These are phyloP conservation scores for Lentinus tigrinus DNA, from an alignment of 768 basidiomycete species.

Conservation along the genomic window DNA sequence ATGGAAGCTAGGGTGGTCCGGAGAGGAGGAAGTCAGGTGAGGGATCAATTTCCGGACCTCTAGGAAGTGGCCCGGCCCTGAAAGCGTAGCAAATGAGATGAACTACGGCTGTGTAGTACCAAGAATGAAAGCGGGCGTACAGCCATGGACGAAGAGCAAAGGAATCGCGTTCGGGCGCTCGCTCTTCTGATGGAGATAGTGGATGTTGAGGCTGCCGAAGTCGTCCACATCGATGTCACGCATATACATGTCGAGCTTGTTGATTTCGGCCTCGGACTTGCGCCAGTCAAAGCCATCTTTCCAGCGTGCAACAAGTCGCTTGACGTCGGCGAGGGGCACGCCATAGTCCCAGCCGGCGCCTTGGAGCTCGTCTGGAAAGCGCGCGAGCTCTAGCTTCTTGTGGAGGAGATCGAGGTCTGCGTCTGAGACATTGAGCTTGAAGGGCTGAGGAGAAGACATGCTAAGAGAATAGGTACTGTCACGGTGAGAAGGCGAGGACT, in stretches of 20 bases:
- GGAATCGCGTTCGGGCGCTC: slow-evolving; percentile 7
- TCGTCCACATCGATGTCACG: slow-evolving; percentile 47
- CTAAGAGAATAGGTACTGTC: no score
- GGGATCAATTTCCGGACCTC: slow-evolving; percentile 60
- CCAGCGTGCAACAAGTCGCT: slow-evolving; percentile 51
- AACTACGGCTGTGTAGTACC: no score
- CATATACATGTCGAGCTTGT: slow-evolving; percentile 58
- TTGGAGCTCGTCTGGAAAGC: slow-evolving; percentile 29
- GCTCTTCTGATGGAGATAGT: slow-evolving; percentile 54
- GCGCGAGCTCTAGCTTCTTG: slow-evolving; percentile 24
- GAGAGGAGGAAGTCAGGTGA: slow-evolving; percentile 40
- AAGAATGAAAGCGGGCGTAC: slow-evolving; percentile 29
- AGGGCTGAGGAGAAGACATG: slow-evolving; percentile 14
- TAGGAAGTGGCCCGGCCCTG: slow-evolving; percentile 63
- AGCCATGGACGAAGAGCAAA: slow-evolving; percentile 61
- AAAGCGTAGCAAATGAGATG: not conserved
- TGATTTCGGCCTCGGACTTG: slow-evolving; percentile 48
- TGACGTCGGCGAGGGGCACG: slow-evolving; percentile 45
- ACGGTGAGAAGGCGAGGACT: no score
- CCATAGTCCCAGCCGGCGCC: slow-evolving; percentile 31
- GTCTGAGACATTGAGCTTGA: slow-evolving; percentile 24
- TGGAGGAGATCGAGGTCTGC: slow-evolving; percentile 20
- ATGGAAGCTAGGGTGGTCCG: slow-evolving; percentile 56
- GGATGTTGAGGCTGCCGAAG: slow-evolving; percentile 49
- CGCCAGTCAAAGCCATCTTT: slow-evolving; percentile 56